These are phyloP conservation scores for Tuber brumale DNA, from an alignment of 495 filamentous ascomycete species.

Conservation along the genomic window DNA sequence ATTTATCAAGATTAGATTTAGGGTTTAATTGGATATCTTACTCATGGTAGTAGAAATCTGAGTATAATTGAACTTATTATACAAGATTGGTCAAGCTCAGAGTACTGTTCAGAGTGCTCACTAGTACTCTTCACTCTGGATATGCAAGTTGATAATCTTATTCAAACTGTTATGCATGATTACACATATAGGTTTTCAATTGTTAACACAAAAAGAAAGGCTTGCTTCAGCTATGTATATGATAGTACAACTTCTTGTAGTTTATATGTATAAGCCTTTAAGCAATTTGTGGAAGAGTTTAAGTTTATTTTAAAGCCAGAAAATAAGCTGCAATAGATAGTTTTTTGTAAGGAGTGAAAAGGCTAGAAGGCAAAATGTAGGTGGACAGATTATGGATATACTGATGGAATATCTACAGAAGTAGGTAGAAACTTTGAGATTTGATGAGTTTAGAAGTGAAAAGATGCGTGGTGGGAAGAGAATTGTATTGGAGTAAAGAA, in stretches of 20 bases:
- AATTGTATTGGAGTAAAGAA: too few species aligned
- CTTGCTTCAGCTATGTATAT: not conserved
- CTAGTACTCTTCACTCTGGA: too few species aligned
- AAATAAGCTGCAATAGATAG: too few species aligned
- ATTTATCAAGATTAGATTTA: too few species aligned
- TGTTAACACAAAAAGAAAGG: not conserved
- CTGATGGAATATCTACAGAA: constrained; percentile 4
- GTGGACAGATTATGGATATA: constrained; percentile 3
- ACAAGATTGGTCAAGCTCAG: too few species aligned
- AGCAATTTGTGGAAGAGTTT: constrained; percentile 5
- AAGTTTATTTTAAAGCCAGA: constrained; percentile 9
- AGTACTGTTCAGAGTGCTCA: too few species aligned
- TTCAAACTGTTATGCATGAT: not conserved
- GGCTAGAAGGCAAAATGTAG: not conserved
- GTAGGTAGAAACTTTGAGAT: not conserved
- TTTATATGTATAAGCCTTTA: not conserved
- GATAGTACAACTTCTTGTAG: not conserved
- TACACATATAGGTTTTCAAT: not conserved
- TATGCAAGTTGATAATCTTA: not conserved
- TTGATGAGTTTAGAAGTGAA: not conserved
- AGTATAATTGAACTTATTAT: too few species aligned
- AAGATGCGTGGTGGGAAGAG: not conserved
- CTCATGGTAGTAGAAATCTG: too few species aligned
- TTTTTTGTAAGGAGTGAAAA: not conserved
- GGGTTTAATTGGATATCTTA: too few species aligned